Conservation (phyloP, 768 basidiomycete genomes). For the Paxillus rubicundulus region DNA sequence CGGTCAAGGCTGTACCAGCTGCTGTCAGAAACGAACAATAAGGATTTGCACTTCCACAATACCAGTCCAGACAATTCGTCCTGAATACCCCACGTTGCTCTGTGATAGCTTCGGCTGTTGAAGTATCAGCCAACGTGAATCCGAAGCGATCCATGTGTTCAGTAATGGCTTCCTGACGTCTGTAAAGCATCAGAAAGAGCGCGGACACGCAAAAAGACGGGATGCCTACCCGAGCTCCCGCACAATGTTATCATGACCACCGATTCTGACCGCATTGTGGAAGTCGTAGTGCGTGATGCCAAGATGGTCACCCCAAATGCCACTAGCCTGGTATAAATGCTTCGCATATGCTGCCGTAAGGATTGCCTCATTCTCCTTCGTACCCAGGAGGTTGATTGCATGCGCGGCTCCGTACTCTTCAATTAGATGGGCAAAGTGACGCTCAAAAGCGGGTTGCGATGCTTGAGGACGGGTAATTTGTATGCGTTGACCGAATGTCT, state of each 20-base stretch:
- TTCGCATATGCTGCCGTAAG: constrained; percentile 80
- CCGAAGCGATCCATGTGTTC: constrained; percentile 77
- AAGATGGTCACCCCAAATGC: constrained; percentile 63
- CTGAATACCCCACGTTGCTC: constrained; percentile 90
- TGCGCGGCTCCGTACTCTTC: constrained; percentile 85
- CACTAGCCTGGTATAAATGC: constrained; percentile 68
- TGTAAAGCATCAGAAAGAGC: constrained; percentile 32
- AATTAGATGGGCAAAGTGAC: constrained; percentile 83
- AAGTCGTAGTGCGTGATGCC: constrained; percentile 92
- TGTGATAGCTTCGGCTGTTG: constrained; percentile 70
- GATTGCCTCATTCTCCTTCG: constrained; percentile 87
- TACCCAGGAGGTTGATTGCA: constrained; percentile 87
- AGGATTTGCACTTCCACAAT: neutral
- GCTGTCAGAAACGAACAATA: constrained; percentile 1
- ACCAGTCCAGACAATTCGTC: constrained; percentile 96
- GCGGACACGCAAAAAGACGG: neutral
- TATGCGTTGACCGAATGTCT: constrained; percentile 91
- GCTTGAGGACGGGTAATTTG: constrained; percentile 95
- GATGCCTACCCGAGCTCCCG: constrained; percentile 61
- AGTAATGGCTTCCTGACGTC: constrained; percentile 56
- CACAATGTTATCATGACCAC: constrained; percentile 85
- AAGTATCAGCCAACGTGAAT: constrained; percentile 76
- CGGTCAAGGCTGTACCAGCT: constrained; percentile 71
- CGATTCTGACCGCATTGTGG: constrained; percentile 73
- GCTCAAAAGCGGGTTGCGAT: constrained; percentile 95